Percentiles rank a stretch among this genome's conserved stretches.
Conservation (phyloP, 257 asterid species). For the Plantago elongata region DNA sequence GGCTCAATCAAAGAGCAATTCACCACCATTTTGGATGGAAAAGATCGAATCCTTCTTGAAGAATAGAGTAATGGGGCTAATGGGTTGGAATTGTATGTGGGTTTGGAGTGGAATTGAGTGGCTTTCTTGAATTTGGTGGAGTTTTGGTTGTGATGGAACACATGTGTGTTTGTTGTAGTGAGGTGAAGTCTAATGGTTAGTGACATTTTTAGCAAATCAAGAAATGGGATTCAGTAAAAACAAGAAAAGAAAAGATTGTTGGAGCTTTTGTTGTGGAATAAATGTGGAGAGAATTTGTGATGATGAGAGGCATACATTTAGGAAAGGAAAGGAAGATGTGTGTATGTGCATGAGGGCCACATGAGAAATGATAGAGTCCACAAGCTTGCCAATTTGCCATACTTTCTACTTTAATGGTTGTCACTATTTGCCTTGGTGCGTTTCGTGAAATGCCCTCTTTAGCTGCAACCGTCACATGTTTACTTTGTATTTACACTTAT, state of each 20-base stretch:
- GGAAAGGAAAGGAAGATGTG: background rate
- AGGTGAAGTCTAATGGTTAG: slow-evolving; percentile 46
- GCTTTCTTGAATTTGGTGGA: slow-evolving; percentile 27
- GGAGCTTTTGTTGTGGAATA: slow-evolving; percentile 5
- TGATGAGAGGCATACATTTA: slow-evolving; percentile 6
- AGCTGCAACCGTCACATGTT: no score
- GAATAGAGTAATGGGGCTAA: slow-evolving; percentile 37
- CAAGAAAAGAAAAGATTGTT: background rate
- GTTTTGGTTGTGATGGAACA: slow-evolving; percentile 2
- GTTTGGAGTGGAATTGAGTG: slow-evolving; percentile 34
- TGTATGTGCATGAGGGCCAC: slow-evolving; percentile 15
- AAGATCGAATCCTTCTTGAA: slow-evolving; percentile 38
- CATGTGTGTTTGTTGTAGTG: slow-evolving; percentile 20
- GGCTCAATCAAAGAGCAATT: slow-evolving; percentile 76
- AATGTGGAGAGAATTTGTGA: background rate
- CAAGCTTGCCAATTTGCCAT: slow-evolving; percentile 19
- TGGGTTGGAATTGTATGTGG: slow-evolving; percentile 41
- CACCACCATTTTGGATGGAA: slow-evolving; percentile 27
- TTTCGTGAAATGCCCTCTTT: no score
- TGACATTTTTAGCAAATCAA: slow-evolving; percentile 39
- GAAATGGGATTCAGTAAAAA: background rate
- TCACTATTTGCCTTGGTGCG: no score
- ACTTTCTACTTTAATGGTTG: background rate
- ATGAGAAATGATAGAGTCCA: slow-evolving; percentile 29
- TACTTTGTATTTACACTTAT: no score